A percentile compares a stretch with the other conserved stretches of the same genome.
Evolutionary conservation across 2,329 filamentous ascomycete genomes (phyloP).

Genomic region (Cercospora zeina): DNA sequence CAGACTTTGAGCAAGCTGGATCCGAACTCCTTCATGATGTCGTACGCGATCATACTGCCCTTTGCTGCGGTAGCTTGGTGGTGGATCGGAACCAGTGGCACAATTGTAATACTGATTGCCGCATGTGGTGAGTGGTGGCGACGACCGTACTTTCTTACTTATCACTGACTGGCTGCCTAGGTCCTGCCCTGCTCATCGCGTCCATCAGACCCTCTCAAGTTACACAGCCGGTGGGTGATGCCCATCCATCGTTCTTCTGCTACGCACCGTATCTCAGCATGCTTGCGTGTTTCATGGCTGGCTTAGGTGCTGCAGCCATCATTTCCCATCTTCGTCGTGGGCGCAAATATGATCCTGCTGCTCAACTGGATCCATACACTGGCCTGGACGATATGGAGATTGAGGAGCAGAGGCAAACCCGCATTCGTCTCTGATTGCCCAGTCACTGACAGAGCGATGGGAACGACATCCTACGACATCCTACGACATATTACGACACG

Average conservation of each 20-base stretch:
- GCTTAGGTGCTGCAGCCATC: not conserved
- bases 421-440: not conserved
- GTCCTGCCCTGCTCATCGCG: constrained; percentile 1
- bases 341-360: constrained; percentile 11
- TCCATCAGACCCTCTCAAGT: not conserved
- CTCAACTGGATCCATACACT: not conserved
- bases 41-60: not conserved
- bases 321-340: not conserved
- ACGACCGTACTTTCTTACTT: not conserved
- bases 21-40: not conserved
- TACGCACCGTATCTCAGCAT: not conserved
- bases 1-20: not conserved
- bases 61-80: not conserved
- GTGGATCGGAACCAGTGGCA: not conserved
- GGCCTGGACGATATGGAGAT: constrained; percentile 9
- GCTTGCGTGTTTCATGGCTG: not conserved
- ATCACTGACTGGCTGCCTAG: not conserved
- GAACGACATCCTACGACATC: not conserved
- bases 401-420: constrained; percentile 8
- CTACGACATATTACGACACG: not conserved
- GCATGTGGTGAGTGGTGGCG: not conserved
- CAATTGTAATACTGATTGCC: not conserved
- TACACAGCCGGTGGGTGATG: not conserved
- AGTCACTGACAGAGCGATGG: not conserved
- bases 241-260: not conserved